Base-by-base conservation (phyloP, 805 yeast species). In the Ogataea pignaliae region DNA sequence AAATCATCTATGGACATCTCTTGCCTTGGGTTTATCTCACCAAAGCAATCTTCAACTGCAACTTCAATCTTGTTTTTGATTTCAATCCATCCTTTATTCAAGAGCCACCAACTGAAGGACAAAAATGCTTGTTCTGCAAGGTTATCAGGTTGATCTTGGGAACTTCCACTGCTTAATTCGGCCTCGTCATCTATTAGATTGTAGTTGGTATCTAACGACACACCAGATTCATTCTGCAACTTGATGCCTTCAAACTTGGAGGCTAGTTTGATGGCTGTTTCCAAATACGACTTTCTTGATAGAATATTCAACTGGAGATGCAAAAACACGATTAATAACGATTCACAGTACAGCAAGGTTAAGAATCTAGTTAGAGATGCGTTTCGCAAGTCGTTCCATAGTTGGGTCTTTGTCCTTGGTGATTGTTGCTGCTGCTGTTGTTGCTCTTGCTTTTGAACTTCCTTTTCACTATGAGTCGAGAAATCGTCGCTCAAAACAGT, bases 91-190 rank as follows among this genome's bases (percentile, higher is more conserved):
- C 98, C 98, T 51, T 81, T 78, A 62, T 91, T 89, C 40, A 91
- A 70, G 37, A 91, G 64, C 97, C 97, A 91, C 97, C 97, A 91
- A 48, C 90, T 83, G 49, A 88, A 76, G 0, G 95, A 84, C 38
- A 91, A 70, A 60, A 85, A 91, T 40, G 88, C 84, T 55, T 93
- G 91, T 55, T 85, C 93, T 33, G 83, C 73, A 30, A 75, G 79
- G 52, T 76, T 76, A 32, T 65, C 70, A 37, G 60, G 65, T 29
- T 54, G 56, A 16, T 55, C 45, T 29, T 44, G 18, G 10, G 45
- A 41, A 9, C 40, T 50, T 10, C 36, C 35, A 21, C 45, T 39
- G 50, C 51, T 36, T 42, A 49, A 15, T 37, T 56, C 46, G 12
- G 60, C 64, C 5, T 53, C 56, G n/a, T 52, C 56, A 6, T 55